Conservation (phyloP, 2,329 filamentous ascomycete species). For the Pestalotiopsis sp. region DNA sequence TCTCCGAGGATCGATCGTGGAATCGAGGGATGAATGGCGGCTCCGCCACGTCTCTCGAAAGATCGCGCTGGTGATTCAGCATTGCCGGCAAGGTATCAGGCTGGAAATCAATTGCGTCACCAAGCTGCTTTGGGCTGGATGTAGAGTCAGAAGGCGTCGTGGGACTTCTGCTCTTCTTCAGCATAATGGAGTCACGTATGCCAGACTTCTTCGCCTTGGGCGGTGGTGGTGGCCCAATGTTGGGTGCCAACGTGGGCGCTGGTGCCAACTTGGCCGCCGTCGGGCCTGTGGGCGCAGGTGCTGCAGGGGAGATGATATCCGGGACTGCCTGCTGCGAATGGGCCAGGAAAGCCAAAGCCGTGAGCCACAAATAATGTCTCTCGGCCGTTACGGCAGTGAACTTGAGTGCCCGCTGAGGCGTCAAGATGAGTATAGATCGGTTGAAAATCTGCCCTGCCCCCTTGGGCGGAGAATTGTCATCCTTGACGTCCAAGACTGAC, state of each 20-base stretch:
- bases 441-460: slow-evolving; percentile 71
- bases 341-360: slow-evolving; percentile 89
- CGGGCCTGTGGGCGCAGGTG: slow-evolving; percentile 33
- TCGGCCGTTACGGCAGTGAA: slow-evolving; percentile 85
- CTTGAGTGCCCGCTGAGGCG: slow-evolving; percentile 89
- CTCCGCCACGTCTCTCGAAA: slow-evolving; percentile 63
- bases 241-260: slow-evolving; percentile 34
- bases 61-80: slow-evolving; percentile 45
- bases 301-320: slow-evolving; percentile 58
- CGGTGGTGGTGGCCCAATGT: slow-evolving; percentile 51
- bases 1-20: slow-evolving; percentile 52
- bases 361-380: slow-evolving; percentile 93
- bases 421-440: slow-evolving; percentile 91
- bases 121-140: slow-evolving; percentile 36
- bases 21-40: slow-evolving; percentile 73
- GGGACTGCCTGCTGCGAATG: slow-evolving; percentile 82
- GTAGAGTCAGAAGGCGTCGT: slow-evolving; percentile 29
- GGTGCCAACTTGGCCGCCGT: slow-evolving; percentile 47
- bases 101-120: slow-evolving; percentile 36
- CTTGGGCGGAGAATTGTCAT: slow-evolving; percentile 83
- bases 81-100: slow-evolving; percentile 29
- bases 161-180: slow-evolving; percentile 73
- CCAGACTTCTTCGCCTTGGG: slow-evolving; percentile 50
- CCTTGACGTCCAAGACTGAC: slow-evolving; percentile 95
- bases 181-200: slow-evolving; percentile 85